Conservation (phyloP, 768 basidiomycete genomes). For the Trametes punicea region DNA sequence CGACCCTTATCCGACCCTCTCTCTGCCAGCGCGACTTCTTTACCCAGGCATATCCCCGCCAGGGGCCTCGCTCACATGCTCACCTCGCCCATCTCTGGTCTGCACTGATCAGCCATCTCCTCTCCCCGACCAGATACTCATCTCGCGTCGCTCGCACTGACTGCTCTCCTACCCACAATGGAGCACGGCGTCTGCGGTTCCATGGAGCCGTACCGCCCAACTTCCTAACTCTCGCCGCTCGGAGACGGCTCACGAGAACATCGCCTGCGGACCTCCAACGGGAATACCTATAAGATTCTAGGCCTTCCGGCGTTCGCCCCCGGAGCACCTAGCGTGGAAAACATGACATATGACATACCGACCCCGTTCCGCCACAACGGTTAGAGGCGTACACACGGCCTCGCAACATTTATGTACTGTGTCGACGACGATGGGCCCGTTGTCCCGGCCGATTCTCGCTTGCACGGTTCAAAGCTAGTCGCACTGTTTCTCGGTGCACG, state of each 20-base stretch:
- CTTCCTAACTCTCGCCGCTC: slow-evolving; percentile 11
- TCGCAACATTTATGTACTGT: too few relatives aligned
- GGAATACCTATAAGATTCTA: slow-evolving; percentile 4
- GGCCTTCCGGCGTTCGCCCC: slow-evolving; percentile 9
- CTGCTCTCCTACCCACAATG: neutral
- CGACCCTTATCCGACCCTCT: slow-evolving; percentile 11
- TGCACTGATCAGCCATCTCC: neutral
- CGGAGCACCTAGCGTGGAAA: slow-evolving; percentile 12
- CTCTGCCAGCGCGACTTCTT: slow-evolving; percentile 7
- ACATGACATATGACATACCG: slow-evolving; percentile 13
- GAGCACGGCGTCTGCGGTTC: neutral
- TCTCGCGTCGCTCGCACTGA: neutral
- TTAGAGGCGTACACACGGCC: neutral
- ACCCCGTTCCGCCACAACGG: slow-evolving; percentile 3
- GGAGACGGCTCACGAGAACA: slow-evolving; percentile 11
- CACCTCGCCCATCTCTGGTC: neutral
- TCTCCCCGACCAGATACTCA: neutral
- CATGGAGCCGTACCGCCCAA: neutral
- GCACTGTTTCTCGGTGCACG: too few relatives aligned
- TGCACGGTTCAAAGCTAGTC: too few relatives aligned
- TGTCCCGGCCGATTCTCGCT: slow-evolving; percentile 14
- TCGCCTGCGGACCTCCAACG: slow-evolving; percentile 1
- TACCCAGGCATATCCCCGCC: slow-evolving; percentile 2
- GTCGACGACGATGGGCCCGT: neutral
- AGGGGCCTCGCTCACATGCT: slow-evolving; percentile 9